Percentiles rank a stretch among this genome's conserved stretches.
These are phyloP conservation scores for Lathyrus sativus DNA, from an alignment of 306 rosid genomes.

Conservation along the genomic window DNA sequence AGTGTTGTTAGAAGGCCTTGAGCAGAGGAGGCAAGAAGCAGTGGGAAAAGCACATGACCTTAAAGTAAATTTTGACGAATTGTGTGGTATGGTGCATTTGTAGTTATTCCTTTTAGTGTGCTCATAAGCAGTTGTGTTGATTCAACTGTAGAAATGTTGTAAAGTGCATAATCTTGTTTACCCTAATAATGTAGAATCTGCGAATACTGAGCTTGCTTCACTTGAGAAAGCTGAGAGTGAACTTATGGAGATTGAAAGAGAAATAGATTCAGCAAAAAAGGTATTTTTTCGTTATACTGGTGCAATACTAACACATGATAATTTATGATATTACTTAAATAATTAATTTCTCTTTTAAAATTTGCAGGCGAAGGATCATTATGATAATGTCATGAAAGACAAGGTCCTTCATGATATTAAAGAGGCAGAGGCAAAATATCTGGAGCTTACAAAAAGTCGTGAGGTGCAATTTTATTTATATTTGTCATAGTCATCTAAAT, in stretches of 20 bases:
- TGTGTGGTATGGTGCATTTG: constrained; percentile 59
- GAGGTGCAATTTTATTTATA: constrained; percentile 53
- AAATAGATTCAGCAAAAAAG: constrained; percentile 52
- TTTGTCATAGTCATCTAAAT: constrained; percentile 31
- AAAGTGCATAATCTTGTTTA: constrained; percentile 29
- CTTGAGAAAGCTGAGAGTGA: constrained; percentile 67
- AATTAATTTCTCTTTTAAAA: not conserved
- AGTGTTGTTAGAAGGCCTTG: constrained; percentile 44
- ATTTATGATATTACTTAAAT: constrained; percentile 7
- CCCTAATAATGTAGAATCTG: constrained; percentile 58
- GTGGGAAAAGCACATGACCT: constrained; percentile 54
- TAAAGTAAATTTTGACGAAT: constrained; percentile 61
- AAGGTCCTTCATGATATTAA: constrained; percentile 57
- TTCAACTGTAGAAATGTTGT: constrained; percentile 32
- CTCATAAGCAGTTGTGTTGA: constrained; percentile 14
- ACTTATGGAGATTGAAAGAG: constrained; percentile 60
- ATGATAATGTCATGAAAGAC: constrained; percentile 66
- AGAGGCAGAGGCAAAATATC: constrained; percentile 57
- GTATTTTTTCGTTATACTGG: constrained; percentile 40
- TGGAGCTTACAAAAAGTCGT: constrained; percentile 50
- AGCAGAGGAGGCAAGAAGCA: constrained; percentile 54
- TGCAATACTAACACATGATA: constrained; percentile 25
- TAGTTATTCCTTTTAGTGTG: constrained; percentile 30
- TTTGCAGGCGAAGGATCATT: constrained; percentile 68
- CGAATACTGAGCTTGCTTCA: constrained; percentile 65